phyloP scores from a whole-genome alignment of 805 yeast genomes.

The Saccharomycopsis synnaedendra region DNA sequence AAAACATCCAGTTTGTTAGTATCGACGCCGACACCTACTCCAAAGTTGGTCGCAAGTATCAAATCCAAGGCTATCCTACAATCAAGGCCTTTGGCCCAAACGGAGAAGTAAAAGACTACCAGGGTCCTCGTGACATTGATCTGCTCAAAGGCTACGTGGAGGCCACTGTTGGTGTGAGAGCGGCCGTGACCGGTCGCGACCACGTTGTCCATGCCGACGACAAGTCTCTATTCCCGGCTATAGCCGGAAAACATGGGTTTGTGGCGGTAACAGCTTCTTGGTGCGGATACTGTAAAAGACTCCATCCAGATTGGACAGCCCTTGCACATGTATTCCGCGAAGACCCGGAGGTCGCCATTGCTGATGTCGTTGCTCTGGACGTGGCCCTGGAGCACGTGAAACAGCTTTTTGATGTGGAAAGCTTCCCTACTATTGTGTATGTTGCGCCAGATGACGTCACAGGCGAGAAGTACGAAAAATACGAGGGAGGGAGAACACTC shows the following conservation, averaged over 20 bases:
- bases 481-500: slow-evolving; percentile 30
- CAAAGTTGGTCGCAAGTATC: slow-evolving; percentile 35
- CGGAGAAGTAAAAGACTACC: slow-evolving; percentile 31
- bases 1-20: slow-evolving; percentile 30
- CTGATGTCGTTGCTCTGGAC: slow-evolving; percentile 32
- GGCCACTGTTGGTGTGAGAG: slow-evolving; percentile 25
- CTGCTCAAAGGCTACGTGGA: slow-evolving; percentile 36
- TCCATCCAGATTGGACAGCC: slow-evolving; percentile 35
- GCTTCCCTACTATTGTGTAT: slow-evolving; percentile 40
- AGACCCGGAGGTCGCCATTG: slow-evolving; percentile 30
- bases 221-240: slow-evolving; percentile 27
- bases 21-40: slow-evolving; percentile 43
- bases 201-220: slow-evolving; percentile 24
- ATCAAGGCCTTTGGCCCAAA: slow-evolving; percentile 32
- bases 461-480: slow-evolving; percentile 20
- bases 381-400: slow-evolving; percentile 33
- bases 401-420: slow-evolving; percentile 28
- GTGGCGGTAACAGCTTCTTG: slow-evolving; percentile 42
- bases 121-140: slow-evolving; percentile 36
- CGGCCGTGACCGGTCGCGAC: slow-evolving; percentile 18
- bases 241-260: slow-evolving; percentile 25
- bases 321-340: slow-evolving; percentile 33
- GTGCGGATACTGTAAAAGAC: slow-evolving; percentile 42
- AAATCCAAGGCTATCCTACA: slow-evolving; percentile 38
- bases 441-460: slow-evolving; percentile 28